Evolutionary conservation across 345 rosid genomes (phyloP), one percentile per base, ranked within the genome.

Genomic region (Streptanthus diversifolius): DNA sequence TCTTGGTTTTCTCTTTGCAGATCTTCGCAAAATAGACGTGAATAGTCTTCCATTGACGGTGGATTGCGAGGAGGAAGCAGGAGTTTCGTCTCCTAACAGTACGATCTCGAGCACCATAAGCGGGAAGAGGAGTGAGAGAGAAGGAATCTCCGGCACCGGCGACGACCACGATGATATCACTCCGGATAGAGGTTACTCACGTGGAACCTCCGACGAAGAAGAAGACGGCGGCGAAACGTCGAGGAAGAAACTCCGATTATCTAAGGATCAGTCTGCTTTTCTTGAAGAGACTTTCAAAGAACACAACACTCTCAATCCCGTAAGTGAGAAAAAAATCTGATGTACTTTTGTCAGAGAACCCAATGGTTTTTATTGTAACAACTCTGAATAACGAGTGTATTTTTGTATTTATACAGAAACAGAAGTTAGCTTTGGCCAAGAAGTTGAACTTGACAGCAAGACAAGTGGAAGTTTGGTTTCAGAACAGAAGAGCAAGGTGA

Each of bases 381-480:
- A 32, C 2, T 32, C 0, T 29, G 12, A 58, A 19, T 75, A 17
- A 61, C 9, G 5, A 44, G 51, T n/a, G 18, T 12, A 9, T 29
- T 35, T 39, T 57, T 51, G 48, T 69, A 3, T 56, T 66, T 45
- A 1, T 71, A 2, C 87, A 95, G 99, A 92, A 95, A 77, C 99
- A 95, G 40, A 95, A 91, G 79, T 1, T 80, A 81, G 96, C 91
- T 30, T 74, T 95, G 80, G 98, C 99, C 2, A 87, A 90, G 73
- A 89, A 87, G 77, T 81, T 95, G 48, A 85, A 86, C n/a, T 80
- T 95, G 71, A 83, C 93, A 32, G 85, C 97, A 1, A 82, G 99
- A 36, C 97, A 95, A 66, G 97, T 95, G 2, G 99, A 95, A 71
- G 99, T 95, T 3, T 95, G 99, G 99, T 95, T 95, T 73, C 99